Base-by-base conservation (phyloP, 129 eudicot genomes). In the Centaurea solstitialis region DNA sequence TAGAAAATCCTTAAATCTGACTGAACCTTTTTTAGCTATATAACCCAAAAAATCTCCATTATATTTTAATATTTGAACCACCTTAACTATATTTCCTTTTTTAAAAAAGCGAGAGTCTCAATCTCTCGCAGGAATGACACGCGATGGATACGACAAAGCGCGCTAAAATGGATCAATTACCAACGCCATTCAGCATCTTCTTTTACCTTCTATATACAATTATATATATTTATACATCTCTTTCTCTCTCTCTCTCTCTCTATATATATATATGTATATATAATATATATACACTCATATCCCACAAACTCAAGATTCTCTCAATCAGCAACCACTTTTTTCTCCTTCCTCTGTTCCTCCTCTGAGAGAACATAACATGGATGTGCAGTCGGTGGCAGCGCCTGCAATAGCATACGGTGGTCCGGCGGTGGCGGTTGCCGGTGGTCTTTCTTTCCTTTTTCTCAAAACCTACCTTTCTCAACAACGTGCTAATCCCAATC, bases 391-490 rank as follows among this genome's bases (percentile, higher is more conserved):
- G 15, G 35, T 88, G 61, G 89, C 92, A 2, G 38, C 88, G 70
- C 84, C 79, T 69, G 90, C 88, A 17, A 28, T 83, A 12, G 82
- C 90, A 7, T 69, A 81, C 11, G 91, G 88, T 39, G 94, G 88
- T 37, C 97, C 91, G 39, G 94, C 82, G 11, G 92, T 88, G 30
- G 90, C 82, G 18, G 86, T 83, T 22, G 87, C 76, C 71, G 79
- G 82, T 22, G 85, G 88, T 71, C 11, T 80, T 39, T 76, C 85
- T 72, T 72, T 81, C 50, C 65, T 76, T 85, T 50, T 76, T 18
- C 75, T 85, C n/a, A 81, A 71, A 62, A 71, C 72, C 24, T 76
- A 70, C 72, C 72, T 81, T 9, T 75, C 76, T 61, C 70, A 76
- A 15, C 88, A 75, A 10, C 62, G 24, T 77, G 61, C 73, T 37